Evolutionary conservation across 495 filamentous ascomycete genomes (phyloP).

Genomic region (Saxophila tyrrhenica): DNA sequence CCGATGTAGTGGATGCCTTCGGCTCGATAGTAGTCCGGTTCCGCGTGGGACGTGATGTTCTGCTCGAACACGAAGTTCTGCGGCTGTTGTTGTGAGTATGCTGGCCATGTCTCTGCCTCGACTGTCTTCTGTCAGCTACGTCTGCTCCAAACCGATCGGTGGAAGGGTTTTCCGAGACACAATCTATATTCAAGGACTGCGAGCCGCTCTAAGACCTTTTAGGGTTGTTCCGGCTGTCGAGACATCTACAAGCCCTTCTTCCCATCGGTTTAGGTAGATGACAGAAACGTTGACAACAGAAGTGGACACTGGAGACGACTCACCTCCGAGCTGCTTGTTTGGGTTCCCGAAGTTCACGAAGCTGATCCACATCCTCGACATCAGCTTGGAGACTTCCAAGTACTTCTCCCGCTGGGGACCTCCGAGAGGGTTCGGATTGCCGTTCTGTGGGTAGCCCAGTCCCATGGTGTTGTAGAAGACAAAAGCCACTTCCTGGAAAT

Average conservation of each 20-base stretch:
- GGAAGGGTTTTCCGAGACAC: too few species aligned
- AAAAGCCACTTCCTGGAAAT: conserved; percentile 49
- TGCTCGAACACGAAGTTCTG: conserved; percentile 36
- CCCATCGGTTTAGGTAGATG: too few species aligned
- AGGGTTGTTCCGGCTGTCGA: too few species aligned
- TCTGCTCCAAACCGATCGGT: not conserved
- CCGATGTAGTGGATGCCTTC: conserved; percentile 26
- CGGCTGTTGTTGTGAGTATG: conserved; percentile 12
- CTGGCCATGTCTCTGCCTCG: conserved; percentile 15
- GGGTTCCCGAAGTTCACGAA: conserved; percentile 14
- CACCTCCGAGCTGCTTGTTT: not conserved
- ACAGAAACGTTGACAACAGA: too few species aligned
- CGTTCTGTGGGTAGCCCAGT: conserved; percentile 37
- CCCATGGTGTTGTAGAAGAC: conserved; percentile 47
- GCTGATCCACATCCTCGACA: conserved; percentile 2
- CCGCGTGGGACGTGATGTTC: conserved; percentile 36
- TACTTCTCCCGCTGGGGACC: conserved; percentile 3
- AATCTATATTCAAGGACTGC: too few species aligned
- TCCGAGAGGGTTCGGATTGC: conserved; percentile 1
- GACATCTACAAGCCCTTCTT: too few species aligned
- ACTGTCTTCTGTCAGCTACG: not conserved
- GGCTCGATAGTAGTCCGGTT: conserved; percentile 36
- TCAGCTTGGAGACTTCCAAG: not conserved
- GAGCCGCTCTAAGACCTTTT: not conserved
- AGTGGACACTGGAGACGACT: not conserved